Evolutionary conservation across 1,139 yeast genomes (phyloP).

Genomic region (Suhomyces anneliseae): DNA sequence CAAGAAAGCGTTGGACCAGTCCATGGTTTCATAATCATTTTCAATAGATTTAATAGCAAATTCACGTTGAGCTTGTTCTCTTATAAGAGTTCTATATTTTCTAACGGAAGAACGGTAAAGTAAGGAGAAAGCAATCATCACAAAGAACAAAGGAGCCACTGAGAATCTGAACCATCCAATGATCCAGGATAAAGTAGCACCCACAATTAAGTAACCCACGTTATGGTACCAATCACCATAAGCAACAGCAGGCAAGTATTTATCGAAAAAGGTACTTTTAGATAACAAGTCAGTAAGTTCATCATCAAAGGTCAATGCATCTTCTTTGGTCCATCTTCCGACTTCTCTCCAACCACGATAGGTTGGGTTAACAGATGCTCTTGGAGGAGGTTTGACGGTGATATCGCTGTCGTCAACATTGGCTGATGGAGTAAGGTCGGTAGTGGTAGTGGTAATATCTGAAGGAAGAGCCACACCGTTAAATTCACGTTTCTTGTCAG

Average conservation of each 20-base stretch:
- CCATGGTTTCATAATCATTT: constrained; percentile 88
- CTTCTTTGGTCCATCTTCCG: constrained; percentile 78
- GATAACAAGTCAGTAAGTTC: constrained; percentile 67
- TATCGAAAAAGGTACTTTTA: constrained; percentile 68
- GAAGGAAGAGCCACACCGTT: constrained; percentile 3
- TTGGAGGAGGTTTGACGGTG: constrained; percentile 44
- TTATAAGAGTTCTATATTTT: constrained; percentile 67
- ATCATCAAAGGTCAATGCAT: constrained; percentile 64
- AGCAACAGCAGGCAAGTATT: constrained; percentile 64
- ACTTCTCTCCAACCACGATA: constrained; percentile 94
- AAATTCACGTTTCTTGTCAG: neutral
- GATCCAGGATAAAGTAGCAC: constrained; percentile 72
- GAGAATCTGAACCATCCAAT: constrained; percentile 78
- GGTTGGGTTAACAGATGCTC: constrained; percentile 62
- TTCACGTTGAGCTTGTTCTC: constrained; percentile 85
- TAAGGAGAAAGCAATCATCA: constrained; percentile 59
- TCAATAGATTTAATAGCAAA: constrained; percentile 78
- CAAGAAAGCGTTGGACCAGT: constrained; percentile 86
- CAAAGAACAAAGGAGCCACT: constrained; percentile 75
- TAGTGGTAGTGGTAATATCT: neutral
- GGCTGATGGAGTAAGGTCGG: constrained; percentile 14
- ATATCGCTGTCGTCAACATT: constrained; percentile 33
- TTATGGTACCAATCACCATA: constrained; percentile 98
- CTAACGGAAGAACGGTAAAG: constrained; percentile 83
- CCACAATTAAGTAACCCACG: constrained; percentile 63